Evolutionary conservation across 1,284 basidiomycete species (phyloP).

Genomic region (Bjerkandera adusta): DNA sequence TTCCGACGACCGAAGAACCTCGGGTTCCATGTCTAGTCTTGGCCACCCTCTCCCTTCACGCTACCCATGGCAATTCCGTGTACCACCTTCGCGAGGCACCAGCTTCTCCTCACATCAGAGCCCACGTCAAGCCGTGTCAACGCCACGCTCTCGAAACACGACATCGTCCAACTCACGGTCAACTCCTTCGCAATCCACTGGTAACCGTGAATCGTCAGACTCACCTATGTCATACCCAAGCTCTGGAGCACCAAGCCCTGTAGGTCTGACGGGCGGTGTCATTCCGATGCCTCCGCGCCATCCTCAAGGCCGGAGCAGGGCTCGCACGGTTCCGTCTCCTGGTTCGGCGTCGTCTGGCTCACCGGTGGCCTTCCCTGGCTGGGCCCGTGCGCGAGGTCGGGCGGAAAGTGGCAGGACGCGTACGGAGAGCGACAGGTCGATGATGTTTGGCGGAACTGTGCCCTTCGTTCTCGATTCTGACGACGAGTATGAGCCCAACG

Average conservation of each 20-base stretch:
- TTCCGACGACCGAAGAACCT: conserved; percentile 54
- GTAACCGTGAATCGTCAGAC: conserved; percentile 55
- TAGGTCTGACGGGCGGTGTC: conserved; percentile 32
- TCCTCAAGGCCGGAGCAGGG: conserved; percentile 50
- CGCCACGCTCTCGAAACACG: conserved; percentile 35
- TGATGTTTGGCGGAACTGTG: conserved; percentile 33
- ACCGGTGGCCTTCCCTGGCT: conserved; percentile 42
- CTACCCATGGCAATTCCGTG: conserved; percentile 69
- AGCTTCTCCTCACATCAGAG: conserved; percentile 38
- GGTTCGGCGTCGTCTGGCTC: conserved; percentile 43
- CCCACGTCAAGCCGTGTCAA: conserved; percentile 25
- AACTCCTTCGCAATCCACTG: conserved; percentile 57
- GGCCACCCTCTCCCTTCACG: conserved; percentile 70
- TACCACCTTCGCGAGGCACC: conserved; percentile 42
- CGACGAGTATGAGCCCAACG: conserved; percentile 35
- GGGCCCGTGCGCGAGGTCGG: conserved; percentile 36
- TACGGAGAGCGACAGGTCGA: conserved; percentile 39
- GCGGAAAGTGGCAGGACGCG: conserved; percentile 39
- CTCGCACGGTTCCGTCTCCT: conserved; percentile 41
- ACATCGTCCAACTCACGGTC: conserved; percentile 44
- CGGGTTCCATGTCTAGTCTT: conserved; percentile 76
- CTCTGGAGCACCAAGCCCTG: conserved; percentile 30
- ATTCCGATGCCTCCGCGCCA: conserved; percentile 76
- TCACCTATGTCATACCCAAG: conserved; percentile 36
- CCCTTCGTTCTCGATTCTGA: conserved; percentile 30